These are phyloP conservation scores for Acanthamoeba castellanii DNA, from an alignment of 208 protist genomes.

Conservation along the genomic window DNA sequence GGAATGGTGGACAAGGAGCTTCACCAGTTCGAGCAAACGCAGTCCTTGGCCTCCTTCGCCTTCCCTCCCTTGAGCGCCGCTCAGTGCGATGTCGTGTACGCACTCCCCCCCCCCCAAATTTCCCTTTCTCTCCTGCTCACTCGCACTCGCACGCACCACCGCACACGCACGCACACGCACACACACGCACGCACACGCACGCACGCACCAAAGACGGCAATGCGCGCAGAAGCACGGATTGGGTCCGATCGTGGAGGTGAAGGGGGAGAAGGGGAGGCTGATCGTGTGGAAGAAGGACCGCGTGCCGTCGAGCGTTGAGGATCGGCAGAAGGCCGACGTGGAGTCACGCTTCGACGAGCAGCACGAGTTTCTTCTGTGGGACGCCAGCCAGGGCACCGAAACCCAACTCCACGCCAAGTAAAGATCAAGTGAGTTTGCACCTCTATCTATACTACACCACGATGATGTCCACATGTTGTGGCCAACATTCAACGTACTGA, in stretches of 20 bases:
- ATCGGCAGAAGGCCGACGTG: slow-evolving; percentile 22
- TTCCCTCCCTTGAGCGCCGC: neutral
- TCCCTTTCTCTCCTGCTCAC: neutral
- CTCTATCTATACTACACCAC: neutral
- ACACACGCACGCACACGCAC: no score
- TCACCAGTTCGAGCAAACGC: slow-evolving; percentile 12
- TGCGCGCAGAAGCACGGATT: neutral
- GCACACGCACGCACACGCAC: neutral
- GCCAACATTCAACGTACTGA: no score
- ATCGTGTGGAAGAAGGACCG: slow-evolving; percentile 44
- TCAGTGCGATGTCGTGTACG: slow-evolving; percentile 10
- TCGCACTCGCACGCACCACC: no score
- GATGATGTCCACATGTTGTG: no score
- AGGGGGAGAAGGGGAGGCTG: neutral
- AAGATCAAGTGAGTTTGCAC: neutral
- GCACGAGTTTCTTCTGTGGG: slow-evolving; percentile 53
- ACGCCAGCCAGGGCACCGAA: slow-evolving; percentile 38
- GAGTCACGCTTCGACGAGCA: slow-evolving; percentile 10
- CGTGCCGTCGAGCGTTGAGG: neutral
- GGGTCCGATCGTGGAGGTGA: neutral
- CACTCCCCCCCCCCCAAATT: neutral
- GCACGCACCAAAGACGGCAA: neutral
- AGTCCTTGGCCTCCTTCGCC: neutral
- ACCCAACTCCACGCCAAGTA: slow-evolving; percentile 26
- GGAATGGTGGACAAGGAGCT: slow-evolving; percentile 28